Conservation (phyloP, 2,329 filamentous ascomycete genomes). For the Acrocalymma vagum region DNA sequence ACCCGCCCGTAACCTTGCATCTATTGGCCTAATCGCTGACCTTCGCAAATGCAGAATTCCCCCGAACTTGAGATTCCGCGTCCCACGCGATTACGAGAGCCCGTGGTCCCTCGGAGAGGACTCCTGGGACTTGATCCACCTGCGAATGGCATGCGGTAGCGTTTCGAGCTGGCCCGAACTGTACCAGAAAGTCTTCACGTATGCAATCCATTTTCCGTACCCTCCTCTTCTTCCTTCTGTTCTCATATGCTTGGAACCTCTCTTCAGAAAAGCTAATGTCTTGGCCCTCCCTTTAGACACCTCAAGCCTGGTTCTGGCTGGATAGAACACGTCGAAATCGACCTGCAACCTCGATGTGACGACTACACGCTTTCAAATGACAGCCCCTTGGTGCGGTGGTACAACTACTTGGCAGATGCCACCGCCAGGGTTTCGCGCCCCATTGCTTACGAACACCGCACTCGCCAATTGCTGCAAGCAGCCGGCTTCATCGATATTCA, state of each 20-base stretch:
- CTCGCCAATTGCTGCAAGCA: slow-evolving; percentile 67
- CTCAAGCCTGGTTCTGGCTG: slow-evolving; percentile 77
- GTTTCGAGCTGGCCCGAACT: slow-evolving; percentile 78
- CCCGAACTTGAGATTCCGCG: slow-evolving; percentile 70
- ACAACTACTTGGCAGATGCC: slow-evolving; percentile 70
- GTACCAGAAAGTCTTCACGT: slow-evolving; percentile 76
- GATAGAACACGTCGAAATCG: slow-evolving; percentile 90
- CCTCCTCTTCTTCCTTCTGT: slow-evolving; percentile 2
- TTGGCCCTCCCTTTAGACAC: slow-evolving; percentile 65
- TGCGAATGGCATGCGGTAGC: slow-evolving; percentile 81
- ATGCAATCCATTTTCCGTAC: slow-evolving; percentile 50
- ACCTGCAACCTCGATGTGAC: slow-evolving; percentile 78
- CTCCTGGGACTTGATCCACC: slow-evolving; percentile 84
- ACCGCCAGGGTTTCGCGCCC: slow-evolving; percentile 72
- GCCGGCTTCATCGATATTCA: slow-evolving; percentile 84
- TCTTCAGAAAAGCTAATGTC: slow-evolving; percentile 37
- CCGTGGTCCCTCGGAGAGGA: slow-evolving; percentile 73
- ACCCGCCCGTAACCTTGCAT: slow-evolving; percentile 47
- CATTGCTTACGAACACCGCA: slow-evolving; percentile 71
- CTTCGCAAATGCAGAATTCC: slow-evolving; percentile 67
- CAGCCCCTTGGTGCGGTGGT: slow-evolving; percentile 74
- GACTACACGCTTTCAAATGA: slow-evolving; percentile 67
- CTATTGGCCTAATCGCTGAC: slow-evolving; percentile 43
- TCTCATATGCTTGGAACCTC: slow-evolving; percentile 5
- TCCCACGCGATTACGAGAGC: slow-evolving; percentile 79